Base-by-base conservation (phyloP, 225 moss, liverwort and hornwort species). In the Thuidium tamariscinum region DNA sequence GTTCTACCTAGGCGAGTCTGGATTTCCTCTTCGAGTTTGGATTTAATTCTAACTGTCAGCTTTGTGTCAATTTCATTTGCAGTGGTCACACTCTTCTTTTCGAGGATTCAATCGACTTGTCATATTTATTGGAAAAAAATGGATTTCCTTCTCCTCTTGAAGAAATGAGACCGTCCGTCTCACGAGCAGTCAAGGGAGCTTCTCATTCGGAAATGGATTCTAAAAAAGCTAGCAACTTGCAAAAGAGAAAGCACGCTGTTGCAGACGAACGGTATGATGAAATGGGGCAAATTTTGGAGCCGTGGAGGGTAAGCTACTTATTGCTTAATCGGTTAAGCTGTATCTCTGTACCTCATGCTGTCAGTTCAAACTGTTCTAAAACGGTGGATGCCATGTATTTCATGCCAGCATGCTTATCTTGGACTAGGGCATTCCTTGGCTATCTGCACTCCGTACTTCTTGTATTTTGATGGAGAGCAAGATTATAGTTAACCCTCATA, bases 1-100 rank as follows among this genome's bases (percentile, higher is more conserved):
- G 70, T 37, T 66, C 17, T 44, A 44, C 42, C n/a, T 52, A 23
- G 74, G 61, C 62, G 36, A 64, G 67, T 41, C 56, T 79, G 56
- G 62, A 87, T 41, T 67, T 32, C 46, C 54, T 79, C 32, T 80
- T 41, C 63, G 39, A 70, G 12, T 51, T 21, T 62, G 56, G 21
- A 15, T 19, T 41, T 37, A 59, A 66, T 26, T 79, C 42, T 69
- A 29, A 65, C 48, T 78, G 36, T 72, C 55, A 77, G 30, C 27
- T 27, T 82, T 84, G 17, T 59, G 56, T 77, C 7, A 26, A 77
- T 77, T 44, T 39, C 60, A 61, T 79, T 79, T 84, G 85, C 90
- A 98, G 97, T 77, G 97, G 97, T 46, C 96, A 98, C 86, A 93
- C 97, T 30, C 89, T 96, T 77, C 95, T 98, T 41, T 80, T 90